These are phyloP conservation scores for Chamaecyparis obtusa DNA, from an alignment of 75 land plant genomes.

Conservation along the genomic window DNA sequence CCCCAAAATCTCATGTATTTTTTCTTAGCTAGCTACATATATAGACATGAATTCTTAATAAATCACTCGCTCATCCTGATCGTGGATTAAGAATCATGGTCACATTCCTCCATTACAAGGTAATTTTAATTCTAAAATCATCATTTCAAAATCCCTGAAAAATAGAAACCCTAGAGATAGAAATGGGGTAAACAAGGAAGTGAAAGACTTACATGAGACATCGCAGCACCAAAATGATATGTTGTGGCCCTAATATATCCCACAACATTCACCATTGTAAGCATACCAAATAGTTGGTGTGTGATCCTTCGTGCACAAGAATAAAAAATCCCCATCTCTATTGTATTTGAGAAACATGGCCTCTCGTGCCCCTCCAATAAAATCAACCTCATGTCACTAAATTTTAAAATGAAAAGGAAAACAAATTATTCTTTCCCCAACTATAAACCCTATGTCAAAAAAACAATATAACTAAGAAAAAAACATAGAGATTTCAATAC, in stretches of 20 bases:
- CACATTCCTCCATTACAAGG: background rate
- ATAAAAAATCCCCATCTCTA: constrained; percentile 57
- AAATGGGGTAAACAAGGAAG: background rate
- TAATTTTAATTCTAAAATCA: background rate
- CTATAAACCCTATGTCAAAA: too few relatives aligned
- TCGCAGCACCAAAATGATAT: constrained; percentile 38
- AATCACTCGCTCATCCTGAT: background rate
- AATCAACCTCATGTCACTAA: constrained; percentile 79
- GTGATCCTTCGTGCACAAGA: background rate
- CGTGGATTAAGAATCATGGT: background rate
- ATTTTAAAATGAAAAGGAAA: background rate
- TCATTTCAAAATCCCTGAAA: too few relatives aligned
- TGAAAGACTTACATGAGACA: background rate
- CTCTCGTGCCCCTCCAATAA: constrained; percentile 97
- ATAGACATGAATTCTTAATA: background rate
- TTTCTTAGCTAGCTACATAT: background rate
- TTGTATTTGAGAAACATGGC: constrained; percentile 96
- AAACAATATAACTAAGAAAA: too few relatives aligned
- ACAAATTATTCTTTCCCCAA: background rate
- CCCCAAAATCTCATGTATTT: too few relatives aligned
- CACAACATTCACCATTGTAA: background rate
- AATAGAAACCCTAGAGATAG: background rate
- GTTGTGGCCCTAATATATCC: background rate
- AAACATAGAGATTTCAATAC: too few relatives aligned
- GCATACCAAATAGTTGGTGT: constrained; percentile 8